Conservation (phyloP, 2,329 filamentous ascomycete species). For the Aspergillus ruber region DNA sequence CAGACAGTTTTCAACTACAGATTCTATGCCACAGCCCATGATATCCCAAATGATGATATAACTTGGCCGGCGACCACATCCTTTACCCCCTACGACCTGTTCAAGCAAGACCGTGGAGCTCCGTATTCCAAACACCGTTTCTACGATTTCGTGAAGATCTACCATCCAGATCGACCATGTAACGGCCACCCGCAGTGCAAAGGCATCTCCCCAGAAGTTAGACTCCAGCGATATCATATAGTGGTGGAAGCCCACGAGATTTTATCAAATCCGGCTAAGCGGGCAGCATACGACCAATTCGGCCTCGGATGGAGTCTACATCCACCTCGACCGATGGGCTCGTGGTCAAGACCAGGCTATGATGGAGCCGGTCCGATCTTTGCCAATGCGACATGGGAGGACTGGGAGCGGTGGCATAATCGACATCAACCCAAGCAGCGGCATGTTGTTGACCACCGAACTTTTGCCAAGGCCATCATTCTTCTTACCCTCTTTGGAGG, state of each 20-base stretch:
- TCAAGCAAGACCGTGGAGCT: constrained; percentile 55
- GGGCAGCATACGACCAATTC: constrained; percentile 72
- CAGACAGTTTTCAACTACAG: neutral
- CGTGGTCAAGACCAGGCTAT: constrained; percentile 11
- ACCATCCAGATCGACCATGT: constrained; percentile 73
- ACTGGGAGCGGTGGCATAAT: constrained; percentile 81
- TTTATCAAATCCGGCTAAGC: constrained; percentile 71
- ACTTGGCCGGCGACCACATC: constrained; percentile 39
- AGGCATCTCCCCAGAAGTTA: constrained; percentile 53
- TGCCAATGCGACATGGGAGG: constrained; percentile 91
- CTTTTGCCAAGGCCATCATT: constrained; percentile 68
- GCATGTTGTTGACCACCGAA: constrained; percentile 66
- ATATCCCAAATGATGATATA: constrained; percentile 23
- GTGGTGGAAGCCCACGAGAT: constrained; percentile 83
- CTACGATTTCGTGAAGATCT: constrained; percentile 89
- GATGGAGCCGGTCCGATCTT: constrained; percentile 43
- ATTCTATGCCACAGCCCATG: constrained; percentile 30
- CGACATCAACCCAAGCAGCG: constrained; percentile 38
- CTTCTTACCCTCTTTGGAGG: constrained; percentile 63
- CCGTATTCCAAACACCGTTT: constrained; percentile 78
- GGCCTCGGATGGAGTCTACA: constrained; percentile 70
- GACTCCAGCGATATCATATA: constrained; percentile 83
- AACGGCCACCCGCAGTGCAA: constrained; percentile 38
- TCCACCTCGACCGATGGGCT: constrained; percentile 25
- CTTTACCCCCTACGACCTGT: constrained; percentile 81